These are phyloP conservation scores for Adiantum capillusveneris DNA, from an alignment of 75 land plant species.

Conservation along the genomic window DNA sequence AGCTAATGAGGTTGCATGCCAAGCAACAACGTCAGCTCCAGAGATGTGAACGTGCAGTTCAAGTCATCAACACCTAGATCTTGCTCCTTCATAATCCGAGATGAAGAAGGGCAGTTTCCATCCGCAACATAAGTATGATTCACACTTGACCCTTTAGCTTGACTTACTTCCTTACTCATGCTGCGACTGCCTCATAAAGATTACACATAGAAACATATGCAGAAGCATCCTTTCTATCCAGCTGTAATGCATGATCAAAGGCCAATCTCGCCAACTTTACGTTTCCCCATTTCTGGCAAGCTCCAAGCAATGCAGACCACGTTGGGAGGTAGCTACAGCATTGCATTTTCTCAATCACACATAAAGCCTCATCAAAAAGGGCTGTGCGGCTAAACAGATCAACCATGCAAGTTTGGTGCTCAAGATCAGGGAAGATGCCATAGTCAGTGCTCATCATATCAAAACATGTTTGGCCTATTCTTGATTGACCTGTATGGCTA, in stretches of 20 bases:
- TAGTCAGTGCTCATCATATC: constrained; percentile 1
- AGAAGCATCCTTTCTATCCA: neutral
- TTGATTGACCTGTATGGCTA: too few species aligned
- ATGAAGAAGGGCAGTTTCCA: too few species aligned
- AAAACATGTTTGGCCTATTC: neutral
- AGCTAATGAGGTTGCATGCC: too few species aligned
- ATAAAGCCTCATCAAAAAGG: neutral
- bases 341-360: constrained; percentile 8
- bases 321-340: neutral
- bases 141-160: too few species aligned
- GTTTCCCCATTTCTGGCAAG: neutral
- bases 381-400: constrained; percentile 18
- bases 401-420: constrained; percentile 17
- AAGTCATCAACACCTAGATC: too few species aligned
- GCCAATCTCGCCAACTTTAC: neutral
- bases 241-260: neutral
- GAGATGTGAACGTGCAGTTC: too few species aligned
- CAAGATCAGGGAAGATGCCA: constrained; percentile 2
- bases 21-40: too few species aligned
- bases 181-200: neutral
- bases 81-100: too few species aligned
- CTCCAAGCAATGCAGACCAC: neutral
- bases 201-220: neutral
- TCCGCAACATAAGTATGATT: too few species aligned
- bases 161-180: neutral